A percentile compares a stretch with the other conserved stretches of the same genome.
phyloP scores from a whole-genome alignment of 352 stramenopile species.

The Discostella stelligera region DNA sequence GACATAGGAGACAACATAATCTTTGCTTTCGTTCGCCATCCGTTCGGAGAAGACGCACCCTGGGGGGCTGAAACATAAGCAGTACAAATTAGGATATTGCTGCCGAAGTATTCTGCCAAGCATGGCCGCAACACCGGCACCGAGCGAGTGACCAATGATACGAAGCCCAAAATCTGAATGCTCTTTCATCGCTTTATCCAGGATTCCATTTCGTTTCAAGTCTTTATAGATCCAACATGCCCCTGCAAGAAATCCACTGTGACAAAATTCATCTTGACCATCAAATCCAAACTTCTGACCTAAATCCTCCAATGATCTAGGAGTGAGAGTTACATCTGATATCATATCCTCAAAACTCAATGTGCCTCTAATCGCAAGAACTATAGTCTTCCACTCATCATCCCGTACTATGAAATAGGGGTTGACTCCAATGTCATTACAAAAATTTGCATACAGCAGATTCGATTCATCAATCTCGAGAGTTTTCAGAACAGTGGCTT shows the following conservation, averaged over 20 bases:
- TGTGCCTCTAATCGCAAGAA: conserved; percentile 74
- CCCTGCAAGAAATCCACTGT: conserved; percentile 49
- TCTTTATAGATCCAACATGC: conserved; percentile 46
- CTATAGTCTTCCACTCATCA: conserved; percentile 62
- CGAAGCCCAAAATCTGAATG: conserved; percentile 72
- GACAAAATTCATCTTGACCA: conserved; percentile 62
- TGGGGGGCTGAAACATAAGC: conserved; percentile 78
- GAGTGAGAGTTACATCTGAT: conserved; percentile 71
- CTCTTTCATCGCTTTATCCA: conserved; percentile 50
- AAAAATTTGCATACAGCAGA: conserved; percentile 76
- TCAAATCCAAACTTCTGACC: conserved; percentile 77
- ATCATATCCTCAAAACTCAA: conserved; percentile 79
- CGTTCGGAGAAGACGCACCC: conserved; percentile 79
- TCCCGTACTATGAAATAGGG: conserved; percentile 80
- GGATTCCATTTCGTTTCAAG: conserved; percentile 44
- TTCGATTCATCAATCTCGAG: conserved; percentile 64
- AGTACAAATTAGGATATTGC: conserved; percentile 72
- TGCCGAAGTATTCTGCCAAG: conserved; percentile 78
- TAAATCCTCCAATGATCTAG: conserved; percentile 57
- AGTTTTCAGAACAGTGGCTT: conserved; percentile 63
- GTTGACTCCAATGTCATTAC: conserved; percentile 62
- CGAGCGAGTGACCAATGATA: conserved; percentile 81
- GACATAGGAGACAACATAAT: conserved; percentile 71
- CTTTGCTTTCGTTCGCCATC: conserved; percentile 62
- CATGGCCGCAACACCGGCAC: conserved; percentile 75